Conservation (phyloP, 345 rosid species). For the Eucalyptus curtisii region DNA sequence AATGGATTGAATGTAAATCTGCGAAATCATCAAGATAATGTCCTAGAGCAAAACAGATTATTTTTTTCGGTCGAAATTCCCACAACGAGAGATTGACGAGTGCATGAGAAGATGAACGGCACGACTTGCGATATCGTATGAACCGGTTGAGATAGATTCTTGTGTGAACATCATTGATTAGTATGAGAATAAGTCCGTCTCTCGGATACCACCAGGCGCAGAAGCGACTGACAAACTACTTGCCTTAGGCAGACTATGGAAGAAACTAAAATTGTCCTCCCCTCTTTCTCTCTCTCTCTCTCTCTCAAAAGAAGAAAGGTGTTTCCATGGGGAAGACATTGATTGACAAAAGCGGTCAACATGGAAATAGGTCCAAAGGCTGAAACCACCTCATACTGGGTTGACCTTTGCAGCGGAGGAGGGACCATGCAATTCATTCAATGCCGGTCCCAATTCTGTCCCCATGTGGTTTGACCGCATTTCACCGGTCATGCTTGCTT, state of each 20-base stretch:
- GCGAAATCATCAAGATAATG: background rate
- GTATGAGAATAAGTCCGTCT: background rate
- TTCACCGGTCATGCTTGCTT: background rate
- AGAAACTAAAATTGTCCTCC: background rate
- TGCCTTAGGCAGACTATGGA: background rate
- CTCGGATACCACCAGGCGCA: background rate
- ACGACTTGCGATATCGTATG: accelerated
- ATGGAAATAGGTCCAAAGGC: background rate
- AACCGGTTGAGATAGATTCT: background rate
- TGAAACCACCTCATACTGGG: background rate
- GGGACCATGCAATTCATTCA: background rate
- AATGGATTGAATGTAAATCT: background rate
- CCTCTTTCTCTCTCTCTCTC: background rate
- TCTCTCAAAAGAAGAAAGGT: background rate
- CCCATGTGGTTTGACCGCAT: background rate
- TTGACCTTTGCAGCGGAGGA: background rate
- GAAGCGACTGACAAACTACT: background rate
- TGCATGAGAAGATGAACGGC: background rate
- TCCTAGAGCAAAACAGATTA: background rate
- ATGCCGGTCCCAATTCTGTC: background rate
- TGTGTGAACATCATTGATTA: background rate
- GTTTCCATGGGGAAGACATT: background rate
- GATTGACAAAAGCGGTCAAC: background rate
- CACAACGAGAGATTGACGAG: background rate
- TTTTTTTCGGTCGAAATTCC: accelerated